These are phyloP conservation scores for Trichoderma brevicompactum DNA, from an alignment of 2,329 filamentous ascomycete genomes.

Conservation along the genomic window DNA sequence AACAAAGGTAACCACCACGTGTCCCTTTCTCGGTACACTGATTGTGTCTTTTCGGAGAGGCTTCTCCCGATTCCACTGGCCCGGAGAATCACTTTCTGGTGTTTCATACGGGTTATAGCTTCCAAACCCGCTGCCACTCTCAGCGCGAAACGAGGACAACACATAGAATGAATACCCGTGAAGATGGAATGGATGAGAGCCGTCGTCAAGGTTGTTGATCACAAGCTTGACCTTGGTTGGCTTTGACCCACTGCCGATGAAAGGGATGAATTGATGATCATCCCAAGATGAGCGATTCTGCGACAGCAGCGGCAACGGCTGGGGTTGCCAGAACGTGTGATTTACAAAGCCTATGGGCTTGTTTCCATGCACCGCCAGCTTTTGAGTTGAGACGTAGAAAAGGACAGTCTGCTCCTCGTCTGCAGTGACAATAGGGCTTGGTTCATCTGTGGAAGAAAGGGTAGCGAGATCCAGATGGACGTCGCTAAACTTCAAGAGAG, in stretches of 20 bases:
- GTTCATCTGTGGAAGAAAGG: constrained; percentile 12
- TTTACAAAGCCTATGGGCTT: constrained; percentile 37
- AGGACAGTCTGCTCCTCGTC: constrained; percentile 34
- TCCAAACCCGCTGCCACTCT: constrained; percentile 34
- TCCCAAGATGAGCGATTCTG: constrained; percentile 34
- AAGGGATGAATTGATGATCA: constrained; percentile 33
- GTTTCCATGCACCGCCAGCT: constrained; percentile 33
- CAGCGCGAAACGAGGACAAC: constrained; percentile 34
- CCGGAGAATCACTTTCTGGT: constrained; percentile 8
- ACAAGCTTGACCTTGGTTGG: constrained; percentile 36
- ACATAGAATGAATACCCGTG: constrained; percentile 61
- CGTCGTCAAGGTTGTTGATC: constrained; percentile 43
- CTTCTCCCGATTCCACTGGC: constrained; percentile 30
- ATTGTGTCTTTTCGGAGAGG: constrained; percentile 45
- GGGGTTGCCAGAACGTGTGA: constrained; percentile 36
- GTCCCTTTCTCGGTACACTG: constrained; percentile 42
- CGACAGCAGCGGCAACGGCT: constrained; percentile 32
- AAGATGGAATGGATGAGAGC: constrained; percentile 51
- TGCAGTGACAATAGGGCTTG: neutral
- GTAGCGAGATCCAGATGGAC: constrained; percentile 28
- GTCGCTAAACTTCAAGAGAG: neutral
- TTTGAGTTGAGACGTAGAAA: constrained; percentile 36
- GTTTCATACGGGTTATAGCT: constrained; percentile 37
- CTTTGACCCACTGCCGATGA: constrained; percentile 28
- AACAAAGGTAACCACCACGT: constrained; percentile 35